Percentiles rank a stretch among this genome's conserved stretches.
Evolutionary conservation across 129 eudicot genomes (phyloP).

Genomic region (Saposhnikovia divaricata): DNA sequence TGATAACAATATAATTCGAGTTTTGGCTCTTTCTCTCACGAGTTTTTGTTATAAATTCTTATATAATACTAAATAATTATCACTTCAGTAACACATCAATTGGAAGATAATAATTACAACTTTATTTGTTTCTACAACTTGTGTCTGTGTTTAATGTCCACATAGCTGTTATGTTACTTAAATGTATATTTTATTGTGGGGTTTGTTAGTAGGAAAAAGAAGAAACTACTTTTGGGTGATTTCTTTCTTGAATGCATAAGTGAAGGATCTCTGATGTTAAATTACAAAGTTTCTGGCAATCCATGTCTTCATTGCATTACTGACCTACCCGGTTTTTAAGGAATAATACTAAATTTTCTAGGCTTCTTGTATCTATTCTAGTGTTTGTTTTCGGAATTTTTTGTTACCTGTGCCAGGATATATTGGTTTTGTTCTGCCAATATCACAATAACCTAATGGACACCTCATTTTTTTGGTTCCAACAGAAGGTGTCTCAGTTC

Average conservation of each 20-base stretch:
- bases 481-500: conserved; percentile 94
- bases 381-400: neutral
- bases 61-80: no score
- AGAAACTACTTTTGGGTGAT: neutral
- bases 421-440: neutral
- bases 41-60: no score
- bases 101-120: neutral
- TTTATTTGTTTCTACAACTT: neutral
- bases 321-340: neutral
- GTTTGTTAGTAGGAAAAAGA: neutral
- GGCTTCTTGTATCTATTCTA: neutral
- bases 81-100: neutral
- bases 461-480: neutral
- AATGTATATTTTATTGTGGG: neutral
- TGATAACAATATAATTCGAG: no score
- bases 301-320: neutral
- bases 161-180: neutral
- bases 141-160: neutral
- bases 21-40: no score
- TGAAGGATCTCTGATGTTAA: no score
- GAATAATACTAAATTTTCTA: neutral
- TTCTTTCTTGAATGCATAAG: no score
- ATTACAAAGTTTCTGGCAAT: neutral
- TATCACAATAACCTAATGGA: neutral
- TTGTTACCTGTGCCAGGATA: neutral